Conservation (phyloP, 2,329 filamentous ascomycete species). For the Colletotrichum sp. region DNA sequence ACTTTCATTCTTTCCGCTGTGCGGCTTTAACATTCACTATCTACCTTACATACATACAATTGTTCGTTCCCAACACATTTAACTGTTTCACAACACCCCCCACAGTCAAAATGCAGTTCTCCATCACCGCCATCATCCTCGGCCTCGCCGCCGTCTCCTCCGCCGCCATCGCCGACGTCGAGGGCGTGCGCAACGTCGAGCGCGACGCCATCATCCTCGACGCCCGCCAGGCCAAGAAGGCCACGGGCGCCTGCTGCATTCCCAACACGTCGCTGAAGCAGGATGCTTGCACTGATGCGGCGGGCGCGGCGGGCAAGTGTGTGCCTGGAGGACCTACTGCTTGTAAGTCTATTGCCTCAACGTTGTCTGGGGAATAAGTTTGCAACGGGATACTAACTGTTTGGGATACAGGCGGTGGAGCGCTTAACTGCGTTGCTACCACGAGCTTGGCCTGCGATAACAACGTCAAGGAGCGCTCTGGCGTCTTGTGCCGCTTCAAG, state of each 20-base stretch:
- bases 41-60: background rate
- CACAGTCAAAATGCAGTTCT: slow-evolving; percentile 30
- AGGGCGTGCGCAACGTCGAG: slow-evolving; percentile 2
- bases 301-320: slow-evolving; percentile 33
- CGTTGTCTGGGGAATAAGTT: too few relatives aligned
- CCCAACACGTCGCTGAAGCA: slow-evolving; percentile 37
- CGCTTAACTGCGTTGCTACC: slow-evolving; percentile 30
- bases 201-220: background rate
- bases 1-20: background rate
- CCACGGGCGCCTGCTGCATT: slow-evolving; percentile 37
- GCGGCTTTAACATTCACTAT: background rate
- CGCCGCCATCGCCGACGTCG: slow-evolving; percentile 24
- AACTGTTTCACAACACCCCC: background rate
- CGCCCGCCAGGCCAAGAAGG: slow-evolving; percentile 36
- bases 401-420: slow-evolving; percentile 24
- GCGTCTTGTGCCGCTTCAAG: slow-evolving; percentile 31
- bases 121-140: slow-evolving; percentile 26
- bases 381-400: too few relatives aligned
- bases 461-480: slow-evolving; percentile 29
- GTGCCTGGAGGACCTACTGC: slow-evolving; percentile 34
- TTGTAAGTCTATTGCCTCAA: slow-evolving; percentile 27
- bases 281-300: slow-evolving; percentile 33
- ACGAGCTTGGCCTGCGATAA: slow-evolving; percentile 29
- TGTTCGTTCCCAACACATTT: too few relatives aligned
- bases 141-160: slow-evolving; percentile 27